Percentiles rank a stretch among this genome's conserved stretches.
phyloP scores from a whole-genome alignment of 1,139 yeast genomes.

The Scheffersomyces cryptocercus region DNA sequence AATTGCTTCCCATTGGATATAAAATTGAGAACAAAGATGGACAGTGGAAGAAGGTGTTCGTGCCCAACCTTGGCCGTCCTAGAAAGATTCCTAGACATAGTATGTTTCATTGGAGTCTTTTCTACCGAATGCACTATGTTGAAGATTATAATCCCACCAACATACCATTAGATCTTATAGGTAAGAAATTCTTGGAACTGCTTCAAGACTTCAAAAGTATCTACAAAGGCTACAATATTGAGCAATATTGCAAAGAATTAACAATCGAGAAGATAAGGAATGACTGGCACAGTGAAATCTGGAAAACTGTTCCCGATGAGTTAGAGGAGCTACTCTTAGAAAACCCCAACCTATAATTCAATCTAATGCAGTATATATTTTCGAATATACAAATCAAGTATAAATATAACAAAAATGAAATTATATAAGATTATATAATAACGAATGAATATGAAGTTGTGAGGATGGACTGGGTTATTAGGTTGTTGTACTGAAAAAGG shows the following conservation, averaged over 20 bases:
- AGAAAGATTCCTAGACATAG: conserved; percentile 51
- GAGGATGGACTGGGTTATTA: conserved; percentile 1
- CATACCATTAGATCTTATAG: conserved; percentile 35
- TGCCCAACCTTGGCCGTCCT: conserved; percentile 55
- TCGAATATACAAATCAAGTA: conserved; percentile 11
- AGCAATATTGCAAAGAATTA: conserved; percentile 11
- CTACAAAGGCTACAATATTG: conserved; percentile 8
- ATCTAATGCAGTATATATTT: conserved; percentile 15
- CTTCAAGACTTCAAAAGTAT: conserved; percentile 13
- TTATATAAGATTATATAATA: conserved; percentile 1
- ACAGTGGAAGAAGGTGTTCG: conserved; percentile 46
- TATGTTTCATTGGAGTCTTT: conserved; percentile 61
- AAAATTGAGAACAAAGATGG: conserved; percentile 47
- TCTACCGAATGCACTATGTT: conserved; percentile 51
- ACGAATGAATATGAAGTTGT: conserved; percentile 1
- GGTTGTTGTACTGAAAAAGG: neutral
- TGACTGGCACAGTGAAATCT: conserved; percentile 23
- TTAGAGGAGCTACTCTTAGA: conserved; percentile 16
- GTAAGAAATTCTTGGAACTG: conserved; percentile 21
- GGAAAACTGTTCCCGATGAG: conserved; percentile 48
- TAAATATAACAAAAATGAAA: conserved; percentile 1
- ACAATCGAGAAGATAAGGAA: conserved; percentile 21
- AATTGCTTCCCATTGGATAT: conserved; percentile 55
- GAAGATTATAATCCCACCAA: conserved; percentile 47
- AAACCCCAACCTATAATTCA: conserved; percentile 11